Evolutionary conservation across 257 asterid species (phyloP).

Genomic region (Solanum infundibuliforme): DNA sequence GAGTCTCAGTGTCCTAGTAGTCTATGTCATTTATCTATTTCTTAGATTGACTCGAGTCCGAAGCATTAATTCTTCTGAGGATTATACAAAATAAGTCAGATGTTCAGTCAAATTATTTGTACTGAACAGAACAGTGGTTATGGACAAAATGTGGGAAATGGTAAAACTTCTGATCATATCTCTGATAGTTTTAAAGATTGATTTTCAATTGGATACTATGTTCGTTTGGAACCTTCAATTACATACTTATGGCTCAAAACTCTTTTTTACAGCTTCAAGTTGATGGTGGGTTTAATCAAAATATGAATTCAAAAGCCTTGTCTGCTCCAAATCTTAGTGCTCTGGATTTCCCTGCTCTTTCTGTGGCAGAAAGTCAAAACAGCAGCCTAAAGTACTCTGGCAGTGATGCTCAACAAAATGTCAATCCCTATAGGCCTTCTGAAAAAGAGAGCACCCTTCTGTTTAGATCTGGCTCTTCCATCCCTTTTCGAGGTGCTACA

Average conservation of each 20-base stretch:
- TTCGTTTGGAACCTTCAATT: neutral
- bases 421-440: slow-evolving; percentile 30
- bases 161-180: neutral
- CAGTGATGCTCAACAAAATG: slow-evolving; percentile 39
- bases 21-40: neutral
- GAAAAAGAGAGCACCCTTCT: slow-evolving; percentile 33
- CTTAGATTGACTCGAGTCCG: neutral
- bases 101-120: neutral
- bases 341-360: slow-evolving; percentile 92
- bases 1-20: neutral
- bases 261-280: slow-evolving; percentile 52
- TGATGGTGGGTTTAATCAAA: slow-evolving; percentile 58
- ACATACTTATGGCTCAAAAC: neutral
- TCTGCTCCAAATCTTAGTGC: slow-evolving; percentile 65
- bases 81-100: neutral
- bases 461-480: slow-evolving; percentile 47
- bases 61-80: neutral
- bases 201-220: neutral
- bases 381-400: slow-evolving; percentile 37
- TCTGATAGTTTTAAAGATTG: neutral
- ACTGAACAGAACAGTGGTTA: neutral
- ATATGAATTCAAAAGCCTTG: slow-evolving; percentile 42
- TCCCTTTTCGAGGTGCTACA: slow-evolving; percentile 54
- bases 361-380: slow-evolving; percentile 45
- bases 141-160: neutral